Evolutionary conservation across 345 rosid genomes (phyloP).

Genomic region (Euphorbia pulcherrima): DNA sequence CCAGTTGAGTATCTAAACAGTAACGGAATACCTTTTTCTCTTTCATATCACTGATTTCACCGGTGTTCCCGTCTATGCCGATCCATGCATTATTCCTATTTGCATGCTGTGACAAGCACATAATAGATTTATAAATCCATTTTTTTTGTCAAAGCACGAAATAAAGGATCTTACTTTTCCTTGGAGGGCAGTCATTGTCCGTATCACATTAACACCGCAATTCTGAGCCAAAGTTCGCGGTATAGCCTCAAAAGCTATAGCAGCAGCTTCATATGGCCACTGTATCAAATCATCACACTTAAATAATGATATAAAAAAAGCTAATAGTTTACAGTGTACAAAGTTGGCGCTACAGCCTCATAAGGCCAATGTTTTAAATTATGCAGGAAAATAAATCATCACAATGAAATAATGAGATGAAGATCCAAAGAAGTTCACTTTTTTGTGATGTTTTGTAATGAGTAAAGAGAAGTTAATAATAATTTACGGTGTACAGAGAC

Average conservation of each 20-base stretch:
- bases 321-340: too few relatives aligned
- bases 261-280: constrained; percentile 99
- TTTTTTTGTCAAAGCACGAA: neutral
- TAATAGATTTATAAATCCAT: neutral
- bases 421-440: neutral
- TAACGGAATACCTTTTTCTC: constrained; percentile 58
- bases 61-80: constrained; percentile 90
- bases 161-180: constrained; percentile 57
- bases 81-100: constrained; percentile 96
- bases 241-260: constrained; percentile 92
- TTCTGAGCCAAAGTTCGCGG: constrained; percentile 84
- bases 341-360: constrained; percentile 87
- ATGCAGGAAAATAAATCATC: too few relatives aligned
- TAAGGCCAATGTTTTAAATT: constrained; percentile 80
- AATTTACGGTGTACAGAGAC: neutral
- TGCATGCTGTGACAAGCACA: constrained; percentile 55
- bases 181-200: constrained; percentile 81
- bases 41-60: constrained; percentile 87
- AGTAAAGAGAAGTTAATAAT: neutral
- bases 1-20: neutral
- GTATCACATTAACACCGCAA: constrained; percentile 76
- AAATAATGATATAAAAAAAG: neutral
- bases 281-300: constrained; percentile 25
- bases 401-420: neutral
- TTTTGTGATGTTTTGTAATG: neutral